These are phyloP conservation scores for Thamnidium elegans DNA, from an alignment of 192 early-diverging fungal species.

Conservation along the genomic window DNA sequence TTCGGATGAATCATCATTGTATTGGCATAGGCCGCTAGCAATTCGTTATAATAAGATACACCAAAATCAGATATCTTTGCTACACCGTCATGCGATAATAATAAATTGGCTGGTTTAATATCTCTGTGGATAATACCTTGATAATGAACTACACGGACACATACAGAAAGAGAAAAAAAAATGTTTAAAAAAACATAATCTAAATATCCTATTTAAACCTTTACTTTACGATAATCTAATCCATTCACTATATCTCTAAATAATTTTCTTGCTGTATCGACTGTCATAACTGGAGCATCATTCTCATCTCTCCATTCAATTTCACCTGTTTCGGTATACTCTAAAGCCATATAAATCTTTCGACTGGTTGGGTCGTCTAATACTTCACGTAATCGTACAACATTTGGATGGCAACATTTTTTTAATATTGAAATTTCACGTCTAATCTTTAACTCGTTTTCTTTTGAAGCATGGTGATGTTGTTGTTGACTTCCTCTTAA, in stretches of 20 bases:
- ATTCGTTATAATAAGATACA: conserved; percentile 81
- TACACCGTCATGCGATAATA: conserved; percentile 67
- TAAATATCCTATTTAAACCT: background rate
- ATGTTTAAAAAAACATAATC: background rate
- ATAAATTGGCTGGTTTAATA: conserved; percentile 97
- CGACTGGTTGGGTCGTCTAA: conserved; percentile 90
- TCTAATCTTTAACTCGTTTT: conserved; percentile 79
- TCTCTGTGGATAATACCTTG: conserved; percentile 97
- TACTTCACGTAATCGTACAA: conserved; percentile 87
- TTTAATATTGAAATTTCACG: conserved; percentile 96
- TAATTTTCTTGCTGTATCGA: conserved; percentile 70
- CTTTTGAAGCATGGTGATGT: conserved; percentile 38
- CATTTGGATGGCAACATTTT: conserved; percentile 91
- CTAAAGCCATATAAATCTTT: conserved; percentile 88
- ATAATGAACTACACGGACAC: conserved; percentile 68
- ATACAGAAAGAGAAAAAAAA: background rate
- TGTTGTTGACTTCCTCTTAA: conserved; percentile 27
- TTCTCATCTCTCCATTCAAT: conserved; percentile 82
- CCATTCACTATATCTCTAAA: conserved; percentile 91
- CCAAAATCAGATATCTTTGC: conserved; percentile 99
- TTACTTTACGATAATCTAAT: conserved; percentile 80
- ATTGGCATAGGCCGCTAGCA: conserved; percentile 31
- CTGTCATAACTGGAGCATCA: conserved; percentile 60
- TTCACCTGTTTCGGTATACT: conserved; percentile 93
- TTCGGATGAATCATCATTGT: conserved; percentile 25